Percentiles rank a stretch among this genome's conserved stretches.
Conservation (phyloP, 805 yeast species). For the Pichia exigua region DNA sequence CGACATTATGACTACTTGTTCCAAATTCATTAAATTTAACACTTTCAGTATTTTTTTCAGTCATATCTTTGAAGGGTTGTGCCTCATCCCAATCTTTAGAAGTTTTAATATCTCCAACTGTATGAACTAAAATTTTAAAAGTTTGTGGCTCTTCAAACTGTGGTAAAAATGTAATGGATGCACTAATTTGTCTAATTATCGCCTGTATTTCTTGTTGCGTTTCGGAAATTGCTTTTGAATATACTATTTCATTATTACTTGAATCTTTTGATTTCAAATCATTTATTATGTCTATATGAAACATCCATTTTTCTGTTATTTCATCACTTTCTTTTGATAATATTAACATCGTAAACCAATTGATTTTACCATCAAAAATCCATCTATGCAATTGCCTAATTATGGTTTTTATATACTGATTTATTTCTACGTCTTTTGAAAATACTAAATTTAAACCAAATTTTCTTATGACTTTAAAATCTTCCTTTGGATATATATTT, state of each 20-base stretch:
- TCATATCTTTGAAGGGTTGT: slow-evolving; percentile 39
- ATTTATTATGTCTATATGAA: slow-evolving; percentile 37
- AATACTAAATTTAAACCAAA: slow-evolving; percentile 72
- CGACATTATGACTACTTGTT: slow-evolving; percentile 63
- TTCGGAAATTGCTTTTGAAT: slow-evolving; percentile 27
- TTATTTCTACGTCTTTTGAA: slow-evolving; percentile 69
- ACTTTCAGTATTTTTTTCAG: slow-evolving; percentile 49
- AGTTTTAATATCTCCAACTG: slow-evolving; percentile 57
- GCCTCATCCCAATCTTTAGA: slow-evolving; percentile 79
- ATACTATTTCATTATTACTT: slow-evolving; percentile 22
- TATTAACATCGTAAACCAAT: slow-evolving; percentile 65
- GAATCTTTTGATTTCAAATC: slow-evolving; percentile 5
- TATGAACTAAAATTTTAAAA: slow-evolving; percentile 77
- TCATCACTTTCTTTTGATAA: slow-evolving; percentile 60
- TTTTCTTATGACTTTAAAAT: slow-evolving; percentile 67
- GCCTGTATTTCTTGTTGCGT: slow-evolving; percentile 76
- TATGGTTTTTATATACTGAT: slow-evolving; percentile 56
- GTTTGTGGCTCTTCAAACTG: slow-evolving; percentile 57
- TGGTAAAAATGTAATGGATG: slow-evolving; percentile 81
- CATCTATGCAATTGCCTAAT: slow-evolving; percentile 65
- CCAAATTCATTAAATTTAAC: slow-evolving; percentile 64
- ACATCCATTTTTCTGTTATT: slow-evolving; percentile 81
- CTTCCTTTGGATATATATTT: slow-evolving; percentile 84
- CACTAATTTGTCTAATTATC: slow-evolving; percentile 80
- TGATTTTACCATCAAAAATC: slow-evolving; percentile 63